Base-by-base conservation (phyloP, 2,329 filamentous ascomycete species). In the Sporothrix euskadiensis region DNA sequence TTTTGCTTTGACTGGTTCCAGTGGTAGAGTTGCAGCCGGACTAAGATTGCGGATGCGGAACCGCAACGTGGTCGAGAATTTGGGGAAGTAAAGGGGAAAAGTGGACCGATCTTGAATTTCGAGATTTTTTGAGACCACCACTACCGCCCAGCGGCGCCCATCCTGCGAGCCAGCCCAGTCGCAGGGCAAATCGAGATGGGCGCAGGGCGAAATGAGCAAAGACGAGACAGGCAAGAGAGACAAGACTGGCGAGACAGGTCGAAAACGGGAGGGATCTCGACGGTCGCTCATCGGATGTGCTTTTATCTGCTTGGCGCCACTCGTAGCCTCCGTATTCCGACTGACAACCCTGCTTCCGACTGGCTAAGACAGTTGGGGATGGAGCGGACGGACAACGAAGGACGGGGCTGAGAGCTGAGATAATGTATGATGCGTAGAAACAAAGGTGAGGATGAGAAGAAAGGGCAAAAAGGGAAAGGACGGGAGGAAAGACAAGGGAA, bases 1-100 rank as follows among this genome's bases (percentile, higher is more conserved):
- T 32, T 26, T 41, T 56, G 66, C 26, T 39, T 16, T 26, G 19
- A 22, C 19, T 69, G 47, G 66, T 22, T 41, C 19, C n/a, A 22
- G 35, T 8, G 3, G 22, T 54, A 26, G 35, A 47, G 54, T 22
- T 35, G 54, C 19, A 70, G 9, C 49, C 7, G 57, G 10, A 69
- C 49, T 57, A 70, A 30, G 68, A 6, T 69, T 70, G 69, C 69
- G 35, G 69, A 59, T 71, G 69, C 69, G 69, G 69, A 71, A 71
- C 69, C 69, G 69, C 69, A 71, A 49, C 69, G 69, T 71, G 69
- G 69, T 44, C 54, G 39, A 59, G 39, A 59, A 49, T 63, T 63
- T 63, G 69, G 56, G 44, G 69, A 63, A 54, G 41, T 41, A 52
- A 32, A 49, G 44, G 16, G 35, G 54, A 54, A 47, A 71, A 52